A percentile compares a stretch with the other conserved stretches of the same genome.
Evolutionary conservation across 1,284 basidiomycete genomes (phyloP).

Genomic region (Ustilago crameri): DNA sequence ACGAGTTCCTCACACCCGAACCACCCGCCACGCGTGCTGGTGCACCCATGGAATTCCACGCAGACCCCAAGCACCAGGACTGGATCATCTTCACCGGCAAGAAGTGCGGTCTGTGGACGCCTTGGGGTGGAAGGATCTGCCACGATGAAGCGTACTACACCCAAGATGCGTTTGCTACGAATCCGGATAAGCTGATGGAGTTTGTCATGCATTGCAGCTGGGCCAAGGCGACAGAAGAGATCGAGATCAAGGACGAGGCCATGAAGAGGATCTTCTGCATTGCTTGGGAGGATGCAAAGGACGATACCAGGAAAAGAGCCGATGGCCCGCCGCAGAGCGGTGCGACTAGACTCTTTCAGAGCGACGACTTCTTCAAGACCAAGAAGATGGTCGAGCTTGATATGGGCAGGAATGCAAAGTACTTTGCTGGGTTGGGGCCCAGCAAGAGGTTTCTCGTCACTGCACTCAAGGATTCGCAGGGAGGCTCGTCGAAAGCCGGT

Average conservation of each 20-base stretch:
- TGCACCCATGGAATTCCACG: conserved; percentile 63
- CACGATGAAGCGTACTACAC: conserved; percentile 69
- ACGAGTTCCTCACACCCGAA: conserved; percentile 58
- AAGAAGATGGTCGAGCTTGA: conserved; percentile 55
- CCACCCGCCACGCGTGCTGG: conserved; percentile 54
- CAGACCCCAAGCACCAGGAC: conserved; percentile 58
- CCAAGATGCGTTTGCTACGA: conserved; percentile 58
- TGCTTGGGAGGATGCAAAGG: conserved; percentile 57
- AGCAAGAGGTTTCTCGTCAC: conserved; percentile 62
- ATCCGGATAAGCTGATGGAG: conserved; percentile 53
- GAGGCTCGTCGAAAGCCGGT: conserved; percentile 27
- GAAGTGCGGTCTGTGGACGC: conserved; percentile 59
- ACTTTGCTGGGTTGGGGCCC: conserved; percentile 62
- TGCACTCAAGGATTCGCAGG: conserved; percentile 56
- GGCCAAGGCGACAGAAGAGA: conserved; percentile 61
- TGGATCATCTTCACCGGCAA: conserved; percentile 64
- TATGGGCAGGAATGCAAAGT: conserved; percentile 57
- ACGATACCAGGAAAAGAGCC: conserved; percentile 6
- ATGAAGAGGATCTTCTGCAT: conserved; percentile 63
- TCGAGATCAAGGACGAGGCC: conserved; percentile 41
- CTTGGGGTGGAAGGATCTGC: conserved; percentile 58
- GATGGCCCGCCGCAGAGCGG: conserved; percentile 2
- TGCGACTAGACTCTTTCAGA: conserved; percentile 55
- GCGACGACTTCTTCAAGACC: conserved; percentile 62
- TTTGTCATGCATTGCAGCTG: conserved; percentile 62